Conservation (phyloP, 768 basidiomycete species). For the Rhodotorula kratochvilovae region DNA sequence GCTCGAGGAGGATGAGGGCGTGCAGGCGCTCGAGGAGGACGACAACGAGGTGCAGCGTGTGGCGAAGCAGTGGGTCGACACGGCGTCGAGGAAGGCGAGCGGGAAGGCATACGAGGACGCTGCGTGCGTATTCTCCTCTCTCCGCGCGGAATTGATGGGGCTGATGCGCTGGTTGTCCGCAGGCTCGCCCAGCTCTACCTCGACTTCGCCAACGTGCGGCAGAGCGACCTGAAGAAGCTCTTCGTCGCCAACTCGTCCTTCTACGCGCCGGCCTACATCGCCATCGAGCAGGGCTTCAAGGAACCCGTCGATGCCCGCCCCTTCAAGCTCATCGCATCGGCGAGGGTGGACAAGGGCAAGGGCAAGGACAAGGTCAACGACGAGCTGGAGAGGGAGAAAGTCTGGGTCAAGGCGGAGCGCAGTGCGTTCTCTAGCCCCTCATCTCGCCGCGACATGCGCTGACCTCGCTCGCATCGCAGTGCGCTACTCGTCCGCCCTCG, state of each 20-base stretch:
- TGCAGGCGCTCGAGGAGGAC: background rate
- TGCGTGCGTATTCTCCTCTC: constrained; percentile 3
- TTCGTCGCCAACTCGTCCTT: constrained; percentile 13
- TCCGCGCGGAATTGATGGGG: rapidly evolving
- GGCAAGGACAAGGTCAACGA: constrained; percentile 9
- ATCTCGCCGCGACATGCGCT: no score
- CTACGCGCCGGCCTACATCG: constrained; percentile 33
- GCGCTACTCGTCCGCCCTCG: background rate
- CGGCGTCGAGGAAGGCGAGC: background rate
- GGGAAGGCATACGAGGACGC: constrained; percentile 10
- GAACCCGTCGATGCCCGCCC: background rate
- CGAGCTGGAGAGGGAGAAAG: constrained; percentile 16
- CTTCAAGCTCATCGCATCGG: background rate
- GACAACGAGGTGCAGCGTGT: background rate
- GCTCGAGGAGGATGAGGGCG: background rate
- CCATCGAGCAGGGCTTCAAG: background rate
- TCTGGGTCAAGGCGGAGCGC: constrained; percentile 2
- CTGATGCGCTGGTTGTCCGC: background rate
- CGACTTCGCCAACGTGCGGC: constrained; percentile 29
- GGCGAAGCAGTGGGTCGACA: background rate
- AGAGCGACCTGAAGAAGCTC: constrained; percentile 19
- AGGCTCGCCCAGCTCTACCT: constrained; percentile 28
- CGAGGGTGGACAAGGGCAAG: background rate
- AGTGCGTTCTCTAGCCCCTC: background rate
- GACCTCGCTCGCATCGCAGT: no score